Evolutionary conservation across 345 rosid genomes (phyloP).

Genomic region (Hibiscus syriacus): DNA sequence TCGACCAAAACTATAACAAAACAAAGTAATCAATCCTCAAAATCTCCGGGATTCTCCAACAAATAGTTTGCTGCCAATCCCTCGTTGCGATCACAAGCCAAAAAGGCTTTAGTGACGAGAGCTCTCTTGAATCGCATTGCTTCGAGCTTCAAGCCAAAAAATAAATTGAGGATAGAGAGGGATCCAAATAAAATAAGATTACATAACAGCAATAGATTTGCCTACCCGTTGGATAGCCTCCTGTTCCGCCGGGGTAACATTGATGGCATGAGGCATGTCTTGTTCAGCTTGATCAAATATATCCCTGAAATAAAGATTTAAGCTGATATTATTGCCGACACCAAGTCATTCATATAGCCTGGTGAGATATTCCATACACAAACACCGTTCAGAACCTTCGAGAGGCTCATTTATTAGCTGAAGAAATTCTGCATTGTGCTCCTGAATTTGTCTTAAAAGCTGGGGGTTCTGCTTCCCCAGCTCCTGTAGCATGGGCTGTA

Average conservation of each 20-base stretch:
- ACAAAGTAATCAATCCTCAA: conserved; percentile 48
- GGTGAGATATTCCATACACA: not conserved
- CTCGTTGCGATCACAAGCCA: conserved; percentile 97
- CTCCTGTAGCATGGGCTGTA: conserved; percentile 99
- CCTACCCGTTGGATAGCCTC: conserved; percentile 79
- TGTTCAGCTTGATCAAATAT: conserved; percentile 82
- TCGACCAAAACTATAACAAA: conserved; percentile 14
- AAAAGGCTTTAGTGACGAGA: conserved; percentile 92
- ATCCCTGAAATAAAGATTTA: conserved; percentile 36
- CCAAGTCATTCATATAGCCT: not conserved
- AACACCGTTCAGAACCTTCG: conserved; percentile 93
- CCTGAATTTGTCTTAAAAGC: conserved; percentile 83
- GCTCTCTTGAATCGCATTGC: conserved; percentile 96
- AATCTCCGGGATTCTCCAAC: conserved; percentile 88
- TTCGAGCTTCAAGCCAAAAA: conserved; percentile 46
- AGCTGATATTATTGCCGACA: not conserved
- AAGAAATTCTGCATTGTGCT: conserved; percentile 90
- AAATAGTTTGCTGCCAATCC: conserved; percentile 96
- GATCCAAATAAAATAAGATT: not conserved
- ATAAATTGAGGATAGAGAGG: not conserved
- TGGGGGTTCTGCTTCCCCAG: conserved; percentile 98
- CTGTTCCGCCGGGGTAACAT: conserved; percentile 92
- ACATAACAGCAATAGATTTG: not conserved
- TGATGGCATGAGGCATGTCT: conserved; percentile 87
- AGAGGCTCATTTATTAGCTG: conserved; percentile 87